These are phyloP conservation scores for Arachis hypogaea DNA, from an alignment of 306 rosid genomes.

Conservation along the genomic window DNA sequence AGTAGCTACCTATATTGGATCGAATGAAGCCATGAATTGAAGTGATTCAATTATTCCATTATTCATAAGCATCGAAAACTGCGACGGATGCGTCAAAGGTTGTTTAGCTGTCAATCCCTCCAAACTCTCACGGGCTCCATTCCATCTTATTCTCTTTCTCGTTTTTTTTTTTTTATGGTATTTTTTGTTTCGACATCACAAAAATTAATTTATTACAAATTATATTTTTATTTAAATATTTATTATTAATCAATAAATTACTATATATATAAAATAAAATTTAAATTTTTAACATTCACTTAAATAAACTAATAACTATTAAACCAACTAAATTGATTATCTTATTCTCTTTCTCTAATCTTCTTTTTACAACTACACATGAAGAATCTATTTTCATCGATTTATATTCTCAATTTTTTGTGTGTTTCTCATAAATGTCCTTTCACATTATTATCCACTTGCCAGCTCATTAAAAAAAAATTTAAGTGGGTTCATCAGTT, in stretches of 20 bases:
- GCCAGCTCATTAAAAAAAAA: not conserved
- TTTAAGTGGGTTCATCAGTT: not conserved
- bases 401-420: not conserved
- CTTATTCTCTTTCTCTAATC: not conserved
- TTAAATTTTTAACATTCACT: too few relatives aligned
- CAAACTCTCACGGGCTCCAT: conserved; percentile 67
- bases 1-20: conserved; percentile 1
- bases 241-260: too few relatives aligned
- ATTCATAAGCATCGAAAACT: conserved; percentile 50
- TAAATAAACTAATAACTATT: too few relatives aligned
- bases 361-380: not conserved
- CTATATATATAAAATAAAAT: too few relatives aligned
- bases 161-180: not conserved
- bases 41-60: conserved; percentile 21
- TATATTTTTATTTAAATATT: too few relatives aligned
- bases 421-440: conserved; percentile 4
- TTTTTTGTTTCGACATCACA: too few relatives aligned
- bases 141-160: conserved; percentile 5
- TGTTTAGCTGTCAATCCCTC: conserved; percentile 95
- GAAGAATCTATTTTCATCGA: not conserved
- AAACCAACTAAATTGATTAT: too few relatives aligned
- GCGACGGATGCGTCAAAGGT: conserved; percentile 76
- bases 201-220: too few relatives aligned
- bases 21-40: conserved; percentile 31
- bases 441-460: not conserved